Base-by-base conservation (phyloP, 768 basidiomycete species). In the Calocybe indica region DNA sequence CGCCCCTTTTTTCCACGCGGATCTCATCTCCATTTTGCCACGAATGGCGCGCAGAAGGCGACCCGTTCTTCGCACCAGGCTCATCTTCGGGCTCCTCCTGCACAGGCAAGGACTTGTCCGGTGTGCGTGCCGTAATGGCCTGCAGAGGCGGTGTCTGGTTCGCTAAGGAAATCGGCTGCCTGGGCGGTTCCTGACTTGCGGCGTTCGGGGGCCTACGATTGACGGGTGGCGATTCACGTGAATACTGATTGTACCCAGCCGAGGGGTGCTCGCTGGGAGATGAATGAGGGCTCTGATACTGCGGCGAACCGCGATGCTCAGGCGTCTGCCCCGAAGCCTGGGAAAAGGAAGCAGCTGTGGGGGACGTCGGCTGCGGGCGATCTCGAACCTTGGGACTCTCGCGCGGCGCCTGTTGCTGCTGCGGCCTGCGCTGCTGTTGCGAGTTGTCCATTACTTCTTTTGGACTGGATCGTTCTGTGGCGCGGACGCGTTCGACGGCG, bases 71-170 rank as follows among this genome's bases (percentile, higher is more conserved):
- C 9, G 64, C 55, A 3, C 63, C 63, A 12, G 72, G 64, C 52
- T 86, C 83, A 54, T 87, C 85, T 55, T 87, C 85, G 29, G 75
- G 74, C 51, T 87, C 85, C 59, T 88, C 86, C 61, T 89, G 86
- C 2, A 88, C 76, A 13, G 86, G 86, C 22, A 89, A 70, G 11
- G 85, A 85, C 32, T 84, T 73, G 61, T 87, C 85, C 1, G 86
- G 80, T 14, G 80, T 79, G 14, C 83, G 79, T 5, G 75, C 69
- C 50, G 69, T 59, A 60, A 75, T 70, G 7, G 71, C 61, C 56
- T 80, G 82, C 45, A 74, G 52, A 12, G 82, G 80, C 0, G 82
- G 76, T 0, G 82, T 79, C 53, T 80, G 78, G 37, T 68, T 76
- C 28, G 71, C 64, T 48, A 65, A 53, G 22, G 68, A 64, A 29